Evolutionary conservation across 2,329 filamentous ascomycete species (phyloP).

Genomic region (Leptographium wingfieldii): DNA sequence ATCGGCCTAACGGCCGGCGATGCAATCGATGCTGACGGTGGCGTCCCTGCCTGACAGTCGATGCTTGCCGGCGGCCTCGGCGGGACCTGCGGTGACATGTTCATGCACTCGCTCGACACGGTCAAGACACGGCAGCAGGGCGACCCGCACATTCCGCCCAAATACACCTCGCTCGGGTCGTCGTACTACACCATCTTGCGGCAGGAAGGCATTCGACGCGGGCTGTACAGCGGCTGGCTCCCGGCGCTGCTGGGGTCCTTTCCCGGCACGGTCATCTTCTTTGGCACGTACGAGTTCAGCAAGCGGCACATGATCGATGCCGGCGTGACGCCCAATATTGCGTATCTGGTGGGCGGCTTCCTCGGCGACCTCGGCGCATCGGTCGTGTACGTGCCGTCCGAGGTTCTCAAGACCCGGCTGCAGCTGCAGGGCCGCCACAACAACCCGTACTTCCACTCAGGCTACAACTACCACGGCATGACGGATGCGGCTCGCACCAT

Average conservation of each 20-base stretch:
- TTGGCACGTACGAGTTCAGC: conserved; percentile 91
- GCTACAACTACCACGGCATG: conserved; percentile 90
- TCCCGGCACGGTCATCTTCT: conserved; percentile 87
- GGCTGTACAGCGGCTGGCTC: conserved; percentile 85
- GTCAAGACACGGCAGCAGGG: conserved; percentile 98
- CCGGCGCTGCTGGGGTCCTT: conserved; percentile 89
- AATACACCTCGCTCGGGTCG: conserved; percentile 79
- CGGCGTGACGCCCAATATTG: conserved; percentile 68
- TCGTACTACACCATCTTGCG: conserved; percentile 89
- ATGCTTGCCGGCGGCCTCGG: conserved; percentile 94
- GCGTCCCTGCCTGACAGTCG: conserved; percentile 38
- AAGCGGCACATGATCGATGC: conserved; percentile 79
- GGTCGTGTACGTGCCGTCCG: conserved; percentile 88
- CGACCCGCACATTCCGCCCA: conserved; percentile 83
- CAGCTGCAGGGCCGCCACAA: conserved; percentile 92
- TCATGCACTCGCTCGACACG: conserved; percentile 98
- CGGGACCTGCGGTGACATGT: conserved; percentile 85
- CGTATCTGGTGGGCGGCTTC: conserved; percentile 84
- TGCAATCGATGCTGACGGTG: neutral
- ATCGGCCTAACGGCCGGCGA: too few relatives aligned
- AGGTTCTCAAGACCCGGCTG: conserved; percentile 93
- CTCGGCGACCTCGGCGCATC: conserved; percentile 86
- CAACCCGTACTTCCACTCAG: conserved; percentile 85
- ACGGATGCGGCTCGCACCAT: conserved; percentile 79
- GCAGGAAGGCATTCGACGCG: conserved; percentile 76